Conservation (phyloP, 2,329 filamentous ascomycete genomes). For the Pseudophaeomoniella oleicola region DNA sequence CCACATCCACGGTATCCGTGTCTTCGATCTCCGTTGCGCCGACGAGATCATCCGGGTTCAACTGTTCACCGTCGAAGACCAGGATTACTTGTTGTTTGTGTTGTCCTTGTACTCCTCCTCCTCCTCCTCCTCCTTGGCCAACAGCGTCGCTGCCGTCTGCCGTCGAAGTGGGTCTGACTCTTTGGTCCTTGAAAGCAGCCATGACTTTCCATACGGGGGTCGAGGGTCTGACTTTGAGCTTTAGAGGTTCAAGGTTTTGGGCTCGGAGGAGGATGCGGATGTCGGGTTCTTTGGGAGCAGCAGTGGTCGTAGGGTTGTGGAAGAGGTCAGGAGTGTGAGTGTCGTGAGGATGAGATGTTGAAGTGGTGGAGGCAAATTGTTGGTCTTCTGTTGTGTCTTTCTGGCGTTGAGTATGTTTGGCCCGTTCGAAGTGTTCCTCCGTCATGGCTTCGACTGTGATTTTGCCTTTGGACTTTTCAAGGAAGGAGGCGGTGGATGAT, state of each 20-base stretch:
- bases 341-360: neutral
- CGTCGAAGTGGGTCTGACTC: no score
- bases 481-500: slow-evolving; percentile 26
- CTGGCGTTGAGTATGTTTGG: slow-evolving; percentile 32
- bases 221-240: slow-evolving; percentile 25
- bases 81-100: slow-evolving; percentile 43
- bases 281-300: slow-evolving; percentile 8
- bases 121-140: neutral
- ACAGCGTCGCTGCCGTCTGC: no score
- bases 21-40: slow-evolving; percentile 59
- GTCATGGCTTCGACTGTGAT: slow-evolving; percentile 72
- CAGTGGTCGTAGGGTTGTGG: slow-evolving; percentile 5
- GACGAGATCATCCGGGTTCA: slow-evolving; percentile 47
- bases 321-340: neutral
- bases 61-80: slow-evolving; percentile 59
- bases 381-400: slow-evolving; percentile 30
- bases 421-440: slow-evolving; percentile 40
- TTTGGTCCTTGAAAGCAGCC: slow-evolving; percentile 41
- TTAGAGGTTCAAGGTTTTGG: slow-evolving; percentile 35
- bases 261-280: slow-evolving; percentile 37
- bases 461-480: slow-evolving; percentile 34
- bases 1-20: slow-evolving; percentile 61
- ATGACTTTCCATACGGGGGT: slow-evolving; percentile 51
- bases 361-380: no score
- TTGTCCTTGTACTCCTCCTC: slow-evolving; percentile 30